These are phyloP conservation scores for Climacium dendroides DNA, from an alignment of 225 moss, liverwort and hornwort genomes.

Conservation along the genomic window DNA sequence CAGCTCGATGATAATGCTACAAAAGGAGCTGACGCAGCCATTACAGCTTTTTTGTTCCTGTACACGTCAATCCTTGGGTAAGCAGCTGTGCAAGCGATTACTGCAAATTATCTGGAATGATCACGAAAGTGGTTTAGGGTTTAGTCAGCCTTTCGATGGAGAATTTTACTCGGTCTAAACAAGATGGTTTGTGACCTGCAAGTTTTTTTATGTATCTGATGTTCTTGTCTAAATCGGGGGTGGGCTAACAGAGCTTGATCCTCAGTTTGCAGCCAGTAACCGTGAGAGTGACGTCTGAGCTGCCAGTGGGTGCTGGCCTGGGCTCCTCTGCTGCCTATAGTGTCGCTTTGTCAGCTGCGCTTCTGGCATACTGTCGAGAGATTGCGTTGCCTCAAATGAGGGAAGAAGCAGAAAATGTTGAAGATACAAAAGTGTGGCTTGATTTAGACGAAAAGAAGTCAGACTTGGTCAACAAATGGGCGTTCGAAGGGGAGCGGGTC, in stretches of 20 bases:
- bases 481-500: constrained; percentile 92
- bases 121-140: not conserved
- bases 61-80: constrained; percentile 77
- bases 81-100: not conserved
- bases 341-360: constrained; percentile 68
- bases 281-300: constrained; percentile 68
- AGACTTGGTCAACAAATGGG: constrained; percentile 83
- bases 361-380: constrained; percentile 56
- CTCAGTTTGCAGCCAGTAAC: constrained; percentile 85
- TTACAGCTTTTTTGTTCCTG: constrained; percentile 69
- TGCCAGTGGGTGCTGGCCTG: constrained; percentile 89
- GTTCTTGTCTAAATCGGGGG: constrained; percentile 11
- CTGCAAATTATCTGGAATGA: not conserved
- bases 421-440: constrained; percentile 35
- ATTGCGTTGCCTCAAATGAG: constrained; percentile 28
- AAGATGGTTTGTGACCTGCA: not conserved
- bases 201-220: not conserved
- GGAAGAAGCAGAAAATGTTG: not conserved
- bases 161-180: not conserved
- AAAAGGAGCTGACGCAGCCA: constrained; percentile 58
- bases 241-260: constrained; percentile 58
- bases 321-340: constrained; percentile 97
- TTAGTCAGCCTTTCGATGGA: not conserved
- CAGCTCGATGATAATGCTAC: constrained; percentile 18
- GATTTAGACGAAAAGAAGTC: constrained; percentile 39